phyloP scores from a whole-genome alignment of 2,329 filamentous ascomycete species.

The Lecanicillium sp. region DNA sequence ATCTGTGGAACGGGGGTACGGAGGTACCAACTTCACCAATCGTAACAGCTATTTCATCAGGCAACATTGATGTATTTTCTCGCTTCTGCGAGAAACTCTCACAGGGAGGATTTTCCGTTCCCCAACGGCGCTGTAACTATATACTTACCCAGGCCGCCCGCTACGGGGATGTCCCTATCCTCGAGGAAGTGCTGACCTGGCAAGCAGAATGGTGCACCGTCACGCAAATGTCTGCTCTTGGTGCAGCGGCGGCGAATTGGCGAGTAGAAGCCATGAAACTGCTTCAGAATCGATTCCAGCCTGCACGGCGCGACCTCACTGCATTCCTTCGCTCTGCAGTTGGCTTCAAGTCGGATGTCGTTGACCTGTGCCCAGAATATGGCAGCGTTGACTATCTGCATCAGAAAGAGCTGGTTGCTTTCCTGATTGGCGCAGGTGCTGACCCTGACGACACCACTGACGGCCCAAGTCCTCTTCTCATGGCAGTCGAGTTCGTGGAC shows the following conservation, averaged over 20 bases:
- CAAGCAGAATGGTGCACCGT: background rate
- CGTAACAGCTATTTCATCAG: slow-evolving; percentile 1
- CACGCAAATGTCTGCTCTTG: slow-evolving; percentile 1
- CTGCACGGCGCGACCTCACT: slow-evolving; percentile 3
- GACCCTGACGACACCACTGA: background rate
- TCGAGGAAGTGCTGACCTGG: slow-evolving; percentile 5
- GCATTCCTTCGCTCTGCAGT: background rate
- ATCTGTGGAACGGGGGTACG: background rate
- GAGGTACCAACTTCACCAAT: slow-evolving; percentile 1
- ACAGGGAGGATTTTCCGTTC: background rate
- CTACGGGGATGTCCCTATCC: background rate
- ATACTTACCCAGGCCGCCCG: slow-evolving; percentile 4
- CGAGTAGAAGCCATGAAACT: background rate
- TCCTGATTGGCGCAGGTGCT: background rate
- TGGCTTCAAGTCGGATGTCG: slow-evolving; percentile 3
- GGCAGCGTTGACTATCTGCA: background rate
- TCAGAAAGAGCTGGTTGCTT: slow-evolving; percentile 6
- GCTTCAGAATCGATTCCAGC: slow-evolving; percentile 4
- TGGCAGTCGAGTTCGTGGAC: slow-evolving; percentile 4
- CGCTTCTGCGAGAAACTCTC: background rate
- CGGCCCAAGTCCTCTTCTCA: slow-evolving; percentile 1
- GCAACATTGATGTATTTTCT: slow-evolving; percentile 2
- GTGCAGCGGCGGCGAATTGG: slow-evolving; percentile 1
- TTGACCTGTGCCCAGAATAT: slow-evolving; percentile 3
- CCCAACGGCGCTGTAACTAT: background rate